These are phyloP conservation scores for Bacidia rubella DNA, from an alignment of 495 filamentous ascomycete species.

Conservation along the genomic window DNA sequence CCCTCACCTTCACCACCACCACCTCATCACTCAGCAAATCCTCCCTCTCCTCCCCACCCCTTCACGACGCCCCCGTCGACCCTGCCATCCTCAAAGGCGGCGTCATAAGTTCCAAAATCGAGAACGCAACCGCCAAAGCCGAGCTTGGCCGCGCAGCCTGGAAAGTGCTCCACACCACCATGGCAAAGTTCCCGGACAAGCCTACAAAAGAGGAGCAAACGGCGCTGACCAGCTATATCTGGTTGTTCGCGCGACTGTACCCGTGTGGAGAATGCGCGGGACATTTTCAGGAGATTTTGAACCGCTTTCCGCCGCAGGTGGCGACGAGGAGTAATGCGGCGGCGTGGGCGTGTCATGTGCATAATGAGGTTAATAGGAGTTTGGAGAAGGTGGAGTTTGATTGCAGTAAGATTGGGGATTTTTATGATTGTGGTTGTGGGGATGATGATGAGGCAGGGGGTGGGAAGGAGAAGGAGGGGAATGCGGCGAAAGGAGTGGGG, in stretches of 20 bases:
- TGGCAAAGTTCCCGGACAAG: constrained; percentile 81
- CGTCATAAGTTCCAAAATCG: constrained; percentile 67
- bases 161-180: constrained; percentile 92
- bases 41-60: constrained; percentile 8
- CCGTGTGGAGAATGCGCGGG: constrained; percentile 89
- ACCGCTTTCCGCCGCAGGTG: constrained; percentile 82
- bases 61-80: constrained; percentile 15
- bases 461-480: constrained; percentile 14
- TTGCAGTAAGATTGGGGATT: constrained; percentile 76
- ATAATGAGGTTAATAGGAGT: constrained; percentile 87
- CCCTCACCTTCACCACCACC: constrained; percentile 5
- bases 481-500: neutral
- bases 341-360: constrained; percentile 86
- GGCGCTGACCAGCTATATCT: constrained; percentile 71
- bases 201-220: constrained; percentile 72
- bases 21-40: constrained; percentile 1
- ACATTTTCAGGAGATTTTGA: constrained; percentile 75
- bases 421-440: constrained; percentile 92
- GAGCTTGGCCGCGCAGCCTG: constrained; percentile 80
- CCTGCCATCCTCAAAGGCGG: constrained; percentile 50
- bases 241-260: constrained; percentile 84
- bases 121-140: constrained; percentile 84
- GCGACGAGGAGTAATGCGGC: constrained; percentile 69
- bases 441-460: constrained; percentile 44
- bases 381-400: constrained; percentile 74